Evolutionary conservation across 2,329 filamentous ascomycete species (phyloP).

Genomic region (Claviceps sp.): DNA sequence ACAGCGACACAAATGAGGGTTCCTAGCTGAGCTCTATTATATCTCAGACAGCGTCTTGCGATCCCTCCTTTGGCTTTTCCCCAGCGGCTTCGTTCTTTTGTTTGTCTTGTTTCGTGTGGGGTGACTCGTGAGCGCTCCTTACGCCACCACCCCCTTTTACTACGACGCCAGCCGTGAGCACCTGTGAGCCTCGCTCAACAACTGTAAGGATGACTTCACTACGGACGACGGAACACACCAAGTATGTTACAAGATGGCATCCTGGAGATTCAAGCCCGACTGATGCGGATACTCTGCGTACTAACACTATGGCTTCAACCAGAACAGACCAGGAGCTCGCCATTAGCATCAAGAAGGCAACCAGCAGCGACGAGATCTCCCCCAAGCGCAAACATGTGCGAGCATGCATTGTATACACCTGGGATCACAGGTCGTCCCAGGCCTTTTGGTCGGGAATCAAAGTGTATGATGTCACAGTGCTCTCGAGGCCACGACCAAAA

Average conservation of each 20-base stretch:
- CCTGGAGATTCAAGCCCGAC: background rate
- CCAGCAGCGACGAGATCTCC: conserved; percentile 52
- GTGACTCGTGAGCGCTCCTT: background rate
- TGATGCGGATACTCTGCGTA: background rate
- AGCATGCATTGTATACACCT: conserved; percentile 95
- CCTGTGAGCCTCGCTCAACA: conserved; percentile 1
- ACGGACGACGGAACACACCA: conserved; percentile 23
- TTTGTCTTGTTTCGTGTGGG: background rate
- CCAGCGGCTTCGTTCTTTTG: background rate
- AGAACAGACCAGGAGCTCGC: conserved; percentile 57
- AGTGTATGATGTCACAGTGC: conserved; percentile 50
- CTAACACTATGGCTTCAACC: background rate
- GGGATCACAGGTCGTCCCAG: conserved; percentile 92
- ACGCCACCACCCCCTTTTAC: conserved; percentile 1
- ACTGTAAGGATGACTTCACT: conserved; percentile 16
- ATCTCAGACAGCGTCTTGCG: background rate
- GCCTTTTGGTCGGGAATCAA: conserved; percentile 98
- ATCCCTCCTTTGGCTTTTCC: background rate
- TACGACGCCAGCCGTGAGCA: conserved; percentile 2
- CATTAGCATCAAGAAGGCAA: conserved; percentile 59
- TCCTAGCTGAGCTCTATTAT: too few species aligned
- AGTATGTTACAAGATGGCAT: conserved; percentile 13
- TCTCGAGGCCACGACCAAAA: background rate
- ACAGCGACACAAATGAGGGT: background rate
- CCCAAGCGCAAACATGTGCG: conserved; percentile 87